A percentile compares a stretch with the other conserved stretches of the same genome.
These are phyloP conservation scores for Cupressus sempervirens DNA, from an alignment of 75 land plant genomes.

Conservation along the genomic window DNA sequence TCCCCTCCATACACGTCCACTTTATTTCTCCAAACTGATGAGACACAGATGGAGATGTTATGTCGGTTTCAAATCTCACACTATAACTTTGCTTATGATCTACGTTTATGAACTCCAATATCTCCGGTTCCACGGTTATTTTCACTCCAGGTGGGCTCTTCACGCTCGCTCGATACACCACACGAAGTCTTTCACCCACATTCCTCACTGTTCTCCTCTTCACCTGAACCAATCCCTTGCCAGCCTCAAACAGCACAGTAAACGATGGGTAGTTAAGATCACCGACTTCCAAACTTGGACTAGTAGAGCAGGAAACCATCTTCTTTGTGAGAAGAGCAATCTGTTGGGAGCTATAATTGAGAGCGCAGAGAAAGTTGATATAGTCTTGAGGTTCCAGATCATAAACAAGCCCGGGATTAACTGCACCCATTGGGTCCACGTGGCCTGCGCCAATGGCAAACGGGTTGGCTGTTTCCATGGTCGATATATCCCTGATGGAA, in stretches of 20 bases:
- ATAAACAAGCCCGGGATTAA: too few relatives aligned
- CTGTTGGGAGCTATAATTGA: background rate
- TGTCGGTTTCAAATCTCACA: background rate
- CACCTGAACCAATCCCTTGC: background rate
- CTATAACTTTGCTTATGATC: background rate
- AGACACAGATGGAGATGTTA: background rate
- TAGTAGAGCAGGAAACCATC: background rate
- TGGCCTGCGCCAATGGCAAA: too few relatives aligned
- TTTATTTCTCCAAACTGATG: constrained; percentile 40
- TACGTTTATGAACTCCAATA: constrained; percentile 8
- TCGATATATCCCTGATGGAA: too few relatives aligned
- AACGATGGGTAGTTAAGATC: constrained; percentile 40
- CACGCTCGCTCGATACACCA: constrained; percentile 15
- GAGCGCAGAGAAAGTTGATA: too few relatives aligned
- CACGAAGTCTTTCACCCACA: constrained; percentile 18
- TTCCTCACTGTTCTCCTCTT: constrained; percentile 23
- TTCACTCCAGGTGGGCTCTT: constrained; percentile 23
- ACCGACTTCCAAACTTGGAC: background rate
- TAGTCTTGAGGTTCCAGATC: too few relatives aligned
- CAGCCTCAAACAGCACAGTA: background rate
- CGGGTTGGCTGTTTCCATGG: too few relatives aligned
- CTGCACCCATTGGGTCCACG: too few relatives aligned
- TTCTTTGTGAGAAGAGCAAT: background rate
- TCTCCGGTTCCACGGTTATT: background rate
- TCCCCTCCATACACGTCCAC: constrained; percentile 42